Evolutionary conservation across 2,329 filamentous ascomycete species (phyloP).

Genomic region (Spiromastix sp.): DNA sequence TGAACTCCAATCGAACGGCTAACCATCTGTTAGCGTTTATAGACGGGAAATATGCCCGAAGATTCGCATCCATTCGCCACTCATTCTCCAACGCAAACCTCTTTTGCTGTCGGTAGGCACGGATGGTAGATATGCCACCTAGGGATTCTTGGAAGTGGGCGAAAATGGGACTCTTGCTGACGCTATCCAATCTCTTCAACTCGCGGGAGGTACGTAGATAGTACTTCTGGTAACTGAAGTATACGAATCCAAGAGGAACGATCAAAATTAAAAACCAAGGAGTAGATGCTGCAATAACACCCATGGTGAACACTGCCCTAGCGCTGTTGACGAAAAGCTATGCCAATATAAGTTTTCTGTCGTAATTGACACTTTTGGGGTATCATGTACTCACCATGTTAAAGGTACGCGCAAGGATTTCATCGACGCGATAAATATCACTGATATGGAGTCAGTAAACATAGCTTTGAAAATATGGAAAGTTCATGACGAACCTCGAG

Average conservation of each 20-base stretch:
- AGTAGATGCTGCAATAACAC: slow-evolving; percentile 70
- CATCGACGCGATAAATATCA: slow-evolving; percentile 60
- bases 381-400: slow-evolving; percentile 76
- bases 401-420: slow-evolving; percentile 91
- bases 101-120: slow-evolving; percentile 80
- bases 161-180: slow-evolving; percentile 91
- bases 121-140: slow-evolving; percentile 87
- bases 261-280: slow-evolving; percentile 74
- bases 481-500: slow-evolving; percentile 55
- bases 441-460: no score
- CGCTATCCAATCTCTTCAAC: slow-evolving; percentile 88
- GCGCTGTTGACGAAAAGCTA: slow-evolving; percentile 63
- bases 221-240: slow-evolving; percentile 92
- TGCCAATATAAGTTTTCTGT: no score
- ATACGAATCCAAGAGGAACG: slow-evolving; percentile 67
- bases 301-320: slow-evolving; percentile 70
- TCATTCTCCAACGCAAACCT: slow-evolving; percentile 90
- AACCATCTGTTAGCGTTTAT: slow-evolving; percentile 93
- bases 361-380: no score
- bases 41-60: slow-evolving; percentile 89
- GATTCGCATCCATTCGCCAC: slow-evolving; percentile 91
- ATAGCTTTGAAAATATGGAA: neutral
- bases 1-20: slow-evolving; percentile 86
- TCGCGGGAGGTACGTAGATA: slow-evolving; percentile 94
- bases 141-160: slow-evolving; percentile 98